Base-by-base conservation (phyloP, 306 rosid genomes). In the Hippophae rhamnoides region DNA sequence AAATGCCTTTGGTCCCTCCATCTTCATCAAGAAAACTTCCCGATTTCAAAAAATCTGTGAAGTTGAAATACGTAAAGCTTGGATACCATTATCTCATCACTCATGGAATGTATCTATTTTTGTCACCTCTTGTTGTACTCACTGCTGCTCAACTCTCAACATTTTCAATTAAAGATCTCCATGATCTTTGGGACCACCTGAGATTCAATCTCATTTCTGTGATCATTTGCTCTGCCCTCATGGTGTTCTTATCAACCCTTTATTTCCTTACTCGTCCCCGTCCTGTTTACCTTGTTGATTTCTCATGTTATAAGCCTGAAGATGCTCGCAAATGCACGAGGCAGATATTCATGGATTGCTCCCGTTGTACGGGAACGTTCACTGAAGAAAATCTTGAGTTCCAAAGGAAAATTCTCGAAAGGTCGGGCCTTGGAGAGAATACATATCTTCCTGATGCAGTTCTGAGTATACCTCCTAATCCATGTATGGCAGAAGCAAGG, bases 381-480 rank as follows among this genome's bases (percentile, higher is more conserved):
- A 78, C 80, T 1, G 68, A 47, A 52, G 69, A 78, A 51, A 84
- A 75, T 64, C 73, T 84, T 1, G 75, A 68, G 67, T 81, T 84
- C 49, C 84, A 80, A 62, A 23, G 75, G 54, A 84, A 78, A 60
- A 70, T 84, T 66, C 52, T 84, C 7, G 90, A 84, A 77, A 67
- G 80, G 57, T 80, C 86, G 7, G 90, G 90, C 13, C 86, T 78
- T 45, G 86, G 86, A 56, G 90, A 84, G 55, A 60, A 72, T 7
- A 78, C 90, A 4, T 78, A 84, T 66, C 75, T 84, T 58, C 86
- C 86, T 56, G 82, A 78, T 60, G 82, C 90, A 13, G 78, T 84
- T 63, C 1, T 75, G 42, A 73, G 71, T 27, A 67, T 81, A 11
- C 90, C 86, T 46, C 82, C 84, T 0, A 73, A 80, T 56, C 90